phyloP scores from a whole-genome alignment of 2,329 filamentous ascomycete genomes.

The Monilinia polystroma region DNA sequence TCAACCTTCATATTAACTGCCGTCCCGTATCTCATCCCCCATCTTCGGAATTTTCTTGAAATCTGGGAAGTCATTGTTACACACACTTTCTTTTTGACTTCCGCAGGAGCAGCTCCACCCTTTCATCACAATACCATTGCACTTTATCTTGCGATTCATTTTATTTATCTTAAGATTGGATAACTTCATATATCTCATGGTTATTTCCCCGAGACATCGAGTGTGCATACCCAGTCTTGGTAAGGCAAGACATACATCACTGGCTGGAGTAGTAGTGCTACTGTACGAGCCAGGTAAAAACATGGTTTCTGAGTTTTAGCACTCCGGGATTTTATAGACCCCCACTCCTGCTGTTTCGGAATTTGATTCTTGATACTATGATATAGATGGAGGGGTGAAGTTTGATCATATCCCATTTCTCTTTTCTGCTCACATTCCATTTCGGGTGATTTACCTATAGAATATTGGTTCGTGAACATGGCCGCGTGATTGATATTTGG shows the following conservation, averaged over 20 bases:
- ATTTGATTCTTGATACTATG: neutral
- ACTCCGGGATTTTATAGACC: neutral
- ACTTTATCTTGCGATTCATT: constrained; percentile 6
- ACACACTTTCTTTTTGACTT: constrained; percentile 11
- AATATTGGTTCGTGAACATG: constrained; percentile 8
- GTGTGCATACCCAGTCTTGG: constrained; percentile 11
- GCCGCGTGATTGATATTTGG: constrained; percentile 3
- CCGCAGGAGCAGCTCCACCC: neutral
- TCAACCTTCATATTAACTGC: neutral
- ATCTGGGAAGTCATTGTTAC: constrained; percentile 3
- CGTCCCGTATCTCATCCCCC: constrained; percentile 7
- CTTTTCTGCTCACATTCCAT: neutral
- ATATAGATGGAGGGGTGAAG: neutral
- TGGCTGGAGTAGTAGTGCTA: constrained; percentile 12
- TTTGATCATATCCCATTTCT: constrained; percentile 11
- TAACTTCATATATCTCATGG: neutral
- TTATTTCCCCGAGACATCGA: constrained; percentile 18
- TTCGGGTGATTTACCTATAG: neutral
- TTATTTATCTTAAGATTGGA: constrained; percentile 2
- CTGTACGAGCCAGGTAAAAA: neutral
- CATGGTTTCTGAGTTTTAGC: neutral
- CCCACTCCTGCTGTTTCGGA: constrained; percentile 8
- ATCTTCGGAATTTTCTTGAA: constrained; percentile 9
- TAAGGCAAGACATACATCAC: constrained; percentile 17
- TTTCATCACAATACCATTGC: neutral